phyloP scores from a whole-genome alignment of 2,329 filamentous ascomycete species.

The Xylariales sp. region DNA sequence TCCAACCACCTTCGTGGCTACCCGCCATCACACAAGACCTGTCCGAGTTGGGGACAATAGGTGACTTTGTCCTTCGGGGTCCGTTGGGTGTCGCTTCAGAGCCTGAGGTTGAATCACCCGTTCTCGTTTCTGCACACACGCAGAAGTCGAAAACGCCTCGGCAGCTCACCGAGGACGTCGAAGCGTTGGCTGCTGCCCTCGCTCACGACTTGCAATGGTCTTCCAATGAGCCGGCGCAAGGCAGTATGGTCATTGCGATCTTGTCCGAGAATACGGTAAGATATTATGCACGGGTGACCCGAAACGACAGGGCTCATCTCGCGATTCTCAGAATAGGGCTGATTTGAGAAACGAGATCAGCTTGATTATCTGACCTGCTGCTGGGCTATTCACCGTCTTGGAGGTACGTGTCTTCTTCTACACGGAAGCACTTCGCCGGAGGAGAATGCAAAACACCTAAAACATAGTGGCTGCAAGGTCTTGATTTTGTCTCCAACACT shows the following conservation, averaged over 20 bases:
- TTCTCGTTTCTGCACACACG: not conserved
- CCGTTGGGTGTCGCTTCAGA: not conserved
- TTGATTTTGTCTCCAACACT: slow-evolving; percentile 1
- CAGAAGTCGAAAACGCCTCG: not conserved
- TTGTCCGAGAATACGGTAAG: slow-evolving; percentile 6
- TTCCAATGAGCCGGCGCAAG: not conserved
- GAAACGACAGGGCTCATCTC: not conserved
- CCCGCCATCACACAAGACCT: slow-evolving; percentile 3
- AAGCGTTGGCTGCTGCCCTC: slow-evolving; percentile 1
- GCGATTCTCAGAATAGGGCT: no score
- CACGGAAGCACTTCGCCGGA: not conserved
- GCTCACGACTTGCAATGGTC: slow-evolving; percentile 5
- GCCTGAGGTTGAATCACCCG: not conserved
- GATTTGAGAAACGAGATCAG: not conserved
- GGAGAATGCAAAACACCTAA: slow-evolving; percentile 4
- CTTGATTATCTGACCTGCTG: slow-evolving; percentile 2
- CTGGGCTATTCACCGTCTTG: slow-evolving; percentile 1
- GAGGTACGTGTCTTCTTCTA: slow-evolving; percentile 5
- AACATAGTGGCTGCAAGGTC: not conserved
- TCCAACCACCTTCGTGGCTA: slow-evolving; percentile 6
- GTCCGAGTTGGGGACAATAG: not conserved
- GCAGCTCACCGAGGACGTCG: slow-evolving; percentile 1
- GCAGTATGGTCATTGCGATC: slow-evolving; percentile 1
- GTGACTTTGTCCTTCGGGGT: slow-evolving; percentile 1
- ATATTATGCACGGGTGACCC: no score